Base-by-base conservation (phyloP, 2,329 filamentous ascomycete genomes). In the Chaetothyriales sp. region DNA sequence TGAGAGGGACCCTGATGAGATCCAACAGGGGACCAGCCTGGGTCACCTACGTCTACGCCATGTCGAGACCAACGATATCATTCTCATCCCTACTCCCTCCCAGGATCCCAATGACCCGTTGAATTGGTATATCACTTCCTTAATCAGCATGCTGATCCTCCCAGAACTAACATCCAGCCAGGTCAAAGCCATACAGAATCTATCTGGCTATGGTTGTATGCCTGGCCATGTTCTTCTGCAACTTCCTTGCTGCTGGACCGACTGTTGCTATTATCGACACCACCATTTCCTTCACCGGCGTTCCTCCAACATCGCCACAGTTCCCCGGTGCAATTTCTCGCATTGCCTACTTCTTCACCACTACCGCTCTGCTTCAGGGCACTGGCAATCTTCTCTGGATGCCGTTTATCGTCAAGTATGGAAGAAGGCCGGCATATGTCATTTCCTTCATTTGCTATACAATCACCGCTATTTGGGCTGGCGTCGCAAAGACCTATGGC, bases 211-310 rank as follows among this genome's bases (percentile, higher is more conserved):
- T 64, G 46, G 62, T 76, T 12, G 68, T 77, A 32, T 77, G 72
- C 59, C 53, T 72, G 2, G 73, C 75, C 49, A 77, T 78, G 65
- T 66, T 76, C 53, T 68, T 78, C 62, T 75, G 70, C 63, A 78
- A 78, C 61, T 78, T 78, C 55, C 63, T 78, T 3, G 74, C 75
- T 0, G 76, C 74, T n/a, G 76, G 69, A 0, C 75, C 75, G 2
- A 70, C 70, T 2, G 70, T 78, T 26, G 73, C 73, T 49, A 72
- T 78, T 43, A 62, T 73, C 9, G 57, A 67, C 2, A 74, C 71
- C 3, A 69, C 74, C 2, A 55, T 67, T 6, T 66, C 69, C 53
- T 75, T 76, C 62, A 74, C 72, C 52, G 71, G 70, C 2, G 57
- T 63, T 2, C 57, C 65, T 12, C 57, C 64, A 5, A 58, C 12